Evolutionary conservation across 805 yeast species (phyloP).

Genomic region (Candida parachauliodes): DNA sequence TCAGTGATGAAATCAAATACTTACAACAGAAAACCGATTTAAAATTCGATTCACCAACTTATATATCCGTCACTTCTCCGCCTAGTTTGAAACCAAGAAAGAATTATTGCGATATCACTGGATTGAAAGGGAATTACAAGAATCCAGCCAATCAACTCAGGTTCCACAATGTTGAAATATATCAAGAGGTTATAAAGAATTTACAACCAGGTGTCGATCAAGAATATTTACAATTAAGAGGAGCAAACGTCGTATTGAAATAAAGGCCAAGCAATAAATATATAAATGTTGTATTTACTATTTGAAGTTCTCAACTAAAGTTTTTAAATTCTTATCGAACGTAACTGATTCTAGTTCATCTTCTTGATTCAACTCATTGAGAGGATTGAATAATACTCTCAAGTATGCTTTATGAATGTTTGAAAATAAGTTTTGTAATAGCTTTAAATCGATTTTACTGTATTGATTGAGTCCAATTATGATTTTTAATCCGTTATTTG

Average conservation of each 20-base stretch:
- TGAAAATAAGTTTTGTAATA: constrained; percentile 21
- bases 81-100: constrained; percentile 80
- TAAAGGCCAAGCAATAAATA: constrained; percentile 10
- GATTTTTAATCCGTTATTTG: constrained; percentile 64
- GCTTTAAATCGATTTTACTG: constrained; percentile 3
- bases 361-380: constrained; percentile 18
- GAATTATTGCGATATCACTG: constrained; percentile 92
- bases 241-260: constrained; percentile 81
- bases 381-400: constrained; percentile 60
- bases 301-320: constrained; percentile 25
- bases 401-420: constrained; percentile 54
- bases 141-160: constrained; percentile 72
- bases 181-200: constrained; percentile 62
- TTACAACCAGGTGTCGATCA: constrained; percentile 93
- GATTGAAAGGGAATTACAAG: constrained; percentile 73
- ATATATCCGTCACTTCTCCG: constrained; percentile 72
- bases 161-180: constrained; percentile 80
- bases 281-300: neutral
- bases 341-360: constrained; percentile 23
- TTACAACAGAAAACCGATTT: constrained; percentile 38
- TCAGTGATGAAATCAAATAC: constrained; percentile 76
- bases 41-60: constrained; percentile 57
- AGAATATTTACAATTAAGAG: constrained; percentile 81
- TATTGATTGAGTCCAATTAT: constrained; percentile 45
- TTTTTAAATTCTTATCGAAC: constrained; percentile 28